Evolutionary conservation across 108 stramenopile genomes (phyloP).

Genomic region (Craspedostauros australis): DNA sequence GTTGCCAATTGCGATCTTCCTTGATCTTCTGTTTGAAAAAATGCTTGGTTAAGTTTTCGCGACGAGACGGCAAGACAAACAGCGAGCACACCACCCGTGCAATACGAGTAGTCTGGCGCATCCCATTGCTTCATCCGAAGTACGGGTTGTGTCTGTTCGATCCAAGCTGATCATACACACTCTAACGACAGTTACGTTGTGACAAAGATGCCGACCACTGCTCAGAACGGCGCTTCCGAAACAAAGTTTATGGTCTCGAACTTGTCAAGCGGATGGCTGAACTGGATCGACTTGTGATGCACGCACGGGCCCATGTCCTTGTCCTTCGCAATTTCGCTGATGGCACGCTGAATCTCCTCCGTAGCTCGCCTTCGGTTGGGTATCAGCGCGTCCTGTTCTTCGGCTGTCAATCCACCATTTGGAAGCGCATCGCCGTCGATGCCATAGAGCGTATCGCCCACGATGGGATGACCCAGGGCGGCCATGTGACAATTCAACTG

Average conservation of each 20-base stretch:
- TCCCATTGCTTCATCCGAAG: too few relatives aligned
- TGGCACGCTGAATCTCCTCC: conserved; percentile 43
- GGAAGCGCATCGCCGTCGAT: conserved; percentile 60
- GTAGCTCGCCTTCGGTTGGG: conserved; percentile 49
- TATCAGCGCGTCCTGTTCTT: conserved; percentile 31
- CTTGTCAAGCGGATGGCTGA: conserved; percentile 63
- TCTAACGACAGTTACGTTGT: too few relatives aligned
- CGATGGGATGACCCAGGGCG: conserved; percentile 85
- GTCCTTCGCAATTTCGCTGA: conserved; percentile 23
- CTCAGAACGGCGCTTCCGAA: conserved; percentile 58
- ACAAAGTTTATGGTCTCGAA: too few relatives aligned
- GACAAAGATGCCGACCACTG: too few relatives aligned
- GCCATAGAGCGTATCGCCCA: conserved; percentile 79
- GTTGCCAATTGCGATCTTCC: too few relatives aligned
- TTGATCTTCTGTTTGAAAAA: too few relatives aligned
- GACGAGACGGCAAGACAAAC: too few relatives aligned
- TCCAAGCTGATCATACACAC: too few relatives aligned
- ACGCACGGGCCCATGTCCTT: conserved; percentile 54
- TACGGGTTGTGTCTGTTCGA: too few relatives aligned
- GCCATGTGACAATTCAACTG: conserved; percentile 85
- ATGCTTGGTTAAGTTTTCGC: too few relatives aligned
- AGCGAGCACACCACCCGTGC: too few relatives aligned
- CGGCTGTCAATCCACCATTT: conserved; percentile 65
- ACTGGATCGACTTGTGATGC: conserved; percentile 72
- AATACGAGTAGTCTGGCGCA: too few relatives aligned